phyloP scores from a whole-genome alignment of 495 filamentous ascomycete genomes.

The Cercophora scortea region DNA sequence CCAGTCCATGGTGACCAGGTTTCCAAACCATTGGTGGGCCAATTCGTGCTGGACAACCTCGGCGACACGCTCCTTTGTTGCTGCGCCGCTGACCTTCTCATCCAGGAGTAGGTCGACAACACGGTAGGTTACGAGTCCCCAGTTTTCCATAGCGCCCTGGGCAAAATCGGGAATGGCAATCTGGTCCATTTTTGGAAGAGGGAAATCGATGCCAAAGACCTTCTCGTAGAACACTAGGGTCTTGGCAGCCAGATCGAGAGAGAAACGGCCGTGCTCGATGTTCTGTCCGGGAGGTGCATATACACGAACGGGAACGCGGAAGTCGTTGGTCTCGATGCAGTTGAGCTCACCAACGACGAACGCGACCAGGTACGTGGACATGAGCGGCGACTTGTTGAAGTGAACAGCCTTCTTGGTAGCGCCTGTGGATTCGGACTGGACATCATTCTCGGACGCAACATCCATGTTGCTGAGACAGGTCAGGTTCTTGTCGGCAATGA shows the following conservation, averaged over 20 bases:
- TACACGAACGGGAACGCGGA: conserved; percentile 66
- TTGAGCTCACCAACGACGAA: conserved; percentile 72
- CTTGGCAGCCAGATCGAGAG: conserved; percentile 58
- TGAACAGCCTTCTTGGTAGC: conserved; percentile 58
- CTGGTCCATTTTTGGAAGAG: conserved; percentile 90
- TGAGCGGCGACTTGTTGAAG: conserved; percentile 65
- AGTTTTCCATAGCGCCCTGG: conserved; percentile 98
- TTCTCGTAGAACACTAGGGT: conserved; percentile 68
- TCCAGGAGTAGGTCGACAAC: conserved; percentile 88
- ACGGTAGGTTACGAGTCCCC: conserved; percentile 93
- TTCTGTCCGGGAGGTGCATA: conserved; percentile 57
- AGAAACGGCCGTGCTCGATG: conserved; percentile 60
- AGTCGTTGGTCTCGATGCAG: conserved; percentile 64
- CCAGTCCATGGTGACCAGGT: conserved; percentile 98
- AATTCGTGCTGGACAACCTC: conserved; percentile 95
- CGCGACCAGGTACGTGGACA: conserved; percentile 73
- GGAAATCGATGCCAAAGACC: conserved; percentile 65
- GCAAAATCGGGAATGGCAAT: conserved; percentile 92
- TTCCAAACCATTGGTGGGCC: conserved; percentile 98
- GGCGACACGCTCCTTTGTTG: conserved; percentile 86
- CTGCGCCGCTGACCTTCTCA: conserved; percentile 84
- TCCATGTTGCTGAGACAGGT: conserved; percentile 81
- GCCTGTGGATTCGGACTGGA: conserved; percentile 31
- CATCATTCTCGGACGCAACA: conserved; percentile 54
- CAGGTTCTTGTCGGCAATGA: conserved; percentile 64